Evolutionary conservation across 768 basidiomycete genomes (phyloP), one percentile per base, ranked within the genome.

Genomic region (Suillus ampliporus): DNA sequence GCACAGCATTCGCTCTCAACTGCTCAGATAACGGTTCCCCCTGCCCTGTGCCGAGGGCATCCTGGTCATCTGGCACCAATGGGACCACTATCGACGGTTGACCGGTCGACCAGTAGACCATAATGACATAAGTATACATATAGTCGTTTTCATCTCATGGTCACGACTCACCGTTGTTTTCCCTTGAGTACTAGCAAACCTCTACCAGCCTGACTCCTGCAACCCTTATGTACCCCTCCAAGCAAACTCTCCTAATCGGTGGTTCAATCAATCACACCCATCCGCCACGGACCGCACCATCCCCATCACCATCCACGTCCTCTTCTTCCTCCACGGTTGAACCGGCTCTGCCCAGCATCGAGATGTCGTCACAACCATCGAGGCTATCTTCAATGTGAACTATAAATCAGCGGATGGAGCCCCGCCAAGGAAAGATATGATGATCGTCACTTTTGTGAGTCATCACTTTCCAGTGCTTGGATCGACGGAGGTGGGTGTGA

Each of bases 281-380:
- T 59, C 61, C 28, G 37, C 50, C 35, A 41, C 50, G 19, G 31
- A 63, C 34, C 68, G 70, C 19, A 52, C 40, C 26, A 44, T 76
- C 1, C 74, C n/a, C n/a, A n/a, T n/a, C n/a, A n/a, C 74, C 5
- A 63, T 74, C 7, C 56, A 76, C 35, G 72, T 66, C 13, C 23
- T 74, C 17, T 75, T 74, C 47, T 43, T 76, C 13, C 63, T 74
- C 23, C 75, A 74, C 14, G 73, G 75, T 23, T 73, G 74, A 11
- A 65, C 58, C 1, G 0, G 0, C 9, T 67, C 71, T 28, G 21
- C 67, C 9, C 38, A 48, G 5, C 9, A 56, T 5, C 2, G 6
- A 28, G 67, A 56, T 46, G 62, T 74, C 13, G 65, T 26, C 2
- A 58, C 56, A 23, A 13, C 60, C 14, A 70, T 74, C 8, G 65